Base-by-base conservation (phyloP, 441 rosid species). In the Brassica hybrid region DNA sequence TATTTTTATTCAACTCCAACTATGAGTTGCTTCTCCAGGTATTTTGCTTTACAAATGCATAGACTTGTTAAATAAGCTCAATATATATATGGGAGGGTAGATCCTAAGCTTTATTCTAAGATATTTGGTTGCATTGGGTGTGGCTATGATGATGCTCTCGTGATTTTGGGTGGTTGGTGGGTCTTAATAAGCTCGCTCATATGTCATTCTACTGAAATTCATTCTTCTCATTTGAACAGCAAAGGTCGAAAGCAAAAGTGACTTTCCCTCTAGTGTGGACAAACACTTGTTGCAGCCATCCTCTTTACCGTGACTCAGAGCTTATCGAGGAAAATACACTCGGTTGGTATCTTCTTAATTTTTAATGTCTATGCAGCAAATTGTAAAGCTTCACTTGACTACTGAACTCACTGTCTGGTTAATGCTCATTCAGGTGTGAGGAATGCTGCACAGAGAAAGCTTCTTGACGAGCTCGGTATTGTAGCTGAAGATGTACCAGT, bases 201-300 rank as follows among this genome's bases (percentile, higher is more conserved):
- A 1, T 69, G 32, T 9, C 45, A 52, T 52, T 38, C 32, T 7
- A 27, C 18, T 68, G 68, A 62, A 2, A 14, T 30, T 12, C 0
- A 3, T 54, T 54, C 61, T 52, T 54, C 30, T 80, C 14, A 23
- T 62, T 23, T 30, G 50, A 63, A 67, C 90, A 96, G 99, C 99
- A 96, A 96, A 90, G 97, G 63, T 96, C 98, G 69, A 90, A 88
- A 38, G 86, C 99, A 19, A 96, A 96, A 85, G 98, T 96, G 60
- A 96, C 99, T 2, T 94, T 96, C 79, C 98, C 98, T 76, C 97
- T 92, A 3, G 97, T 94, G 76, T 96, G 99, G 99, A 96, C 99
- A 58, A 96, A 92, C 92, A 96, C 99, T 66, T 96, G 99, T 85
- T 96, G 99, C 84, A 96, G 99, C 87, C 99, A 96, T 75, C 99